Evolutionary conservation across 805 yeast genomes (phyloP).

Genomic region (Yarrowia bubula): DNA sequence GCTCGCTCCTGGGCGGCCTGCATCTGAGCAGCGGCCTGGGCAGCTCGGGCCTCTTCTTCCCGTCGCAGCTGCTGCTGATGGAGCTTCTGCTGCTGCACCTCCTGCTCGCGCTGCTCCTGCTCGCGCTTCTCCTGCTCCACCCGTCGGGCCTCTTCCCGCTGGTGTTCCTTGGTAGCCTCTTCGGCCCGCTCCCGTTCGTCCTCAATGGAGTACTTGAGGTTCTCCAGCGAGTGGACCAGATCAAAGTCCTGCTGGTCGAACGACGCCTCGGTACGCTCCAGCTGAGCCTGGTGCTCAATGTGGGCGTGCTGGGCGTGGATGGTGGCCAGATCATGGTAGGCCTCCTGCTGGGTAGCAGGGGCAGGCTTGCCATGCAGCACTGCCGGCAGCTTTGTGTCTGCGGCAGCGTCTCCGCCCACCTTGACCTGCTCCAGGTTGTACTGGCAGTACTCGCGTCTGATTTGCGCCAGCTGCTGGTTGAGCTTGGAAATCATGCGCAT

Average conservation of each 20-base stretch:
- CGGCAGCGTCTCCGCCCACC: slow-evolving; percentile 38
- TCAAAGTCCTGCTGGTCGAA: slow-evolving; percentile 23
- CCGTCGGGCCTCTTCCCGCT: slow-evolving; percentile 83
- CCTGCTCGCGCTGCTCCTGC: slow-evolving; percentile 78
- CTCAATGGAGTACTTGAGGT: slow-evolving; percentile 22
- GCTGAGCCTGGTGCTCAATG: slow-evolving; percentile 25
- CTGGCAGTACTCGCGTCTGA: slow-evolving; percentile 34
- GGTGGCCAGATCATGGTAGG: slow-evolving; percentile 8
- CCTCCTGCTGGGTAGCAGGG: slow-evolving; percentile 6
- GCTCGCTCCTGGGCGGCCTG: slow-evolving; percentile 11
- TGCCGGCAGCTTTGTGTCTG: not conserved
- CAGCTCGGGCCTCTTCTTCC: slow-evolving; percentile 2
- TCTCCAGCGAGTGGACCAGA: slow-evolving; percentile 19
- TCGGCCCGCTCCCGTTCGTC: slow-evolving; percentile 24
- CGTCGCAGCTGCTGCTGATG: not conserved
- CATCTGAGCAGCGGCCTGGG: not conserved
- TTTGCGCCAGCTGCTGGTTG: slow-evolving; percentile 32
- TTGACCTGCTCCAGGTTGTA: slow-evolving; percentile 38
- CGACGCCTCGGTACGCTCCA: slow-evolving; percentile 24
- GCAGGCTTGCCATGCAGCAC: slow-evolving; percentile 14
- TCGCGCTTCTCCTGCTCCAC: slow-evolving; percentile 81
- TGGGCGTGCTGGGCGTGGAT: slow-evolving; percentile 19
- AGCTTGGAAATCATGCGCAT: slow-evolving; percentile 32
- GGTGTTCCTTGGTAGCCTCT: slow-evolving; percentile 41
- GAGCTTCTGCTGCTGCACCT: slow-evolving; percentile 34